Evolutionary conservation across 1,284 basidiomycete species (phyloP).

Genomic region (Ganoderma resinaceum): DNA sequence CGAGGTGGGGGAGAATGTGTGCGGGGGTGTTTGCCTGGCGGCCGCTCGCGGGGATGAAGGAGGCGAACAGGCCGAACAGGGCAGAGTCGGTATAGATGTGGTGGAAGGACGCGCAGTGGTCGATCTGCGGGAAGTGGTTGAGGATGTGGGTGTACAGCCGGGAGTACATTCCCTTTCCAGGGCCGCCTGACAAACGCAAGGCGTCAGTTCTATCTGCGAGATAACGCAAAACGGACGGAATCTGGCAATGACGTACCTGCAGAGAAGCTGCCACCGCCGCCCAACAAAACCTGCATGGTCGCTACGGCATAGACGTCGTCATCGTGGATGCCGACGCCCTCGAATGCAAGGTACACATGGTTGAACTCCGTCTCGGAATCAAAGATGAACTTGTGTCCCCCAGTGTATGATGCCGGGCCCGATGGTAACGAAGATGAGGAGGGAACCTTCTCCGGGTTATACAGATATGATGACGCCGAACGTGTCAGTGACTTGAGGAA

Average conservation of each 20-base stretch:
- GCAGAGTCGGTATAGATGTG: slow-evolving; percentile 97
- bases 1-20: slow-evolving; percentile 86
- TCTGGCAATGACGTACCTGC: slow-evolving; percentile 64
- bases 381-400: slow-evolving; percentile 81
- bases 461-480: slow-evolving; percentile 72
- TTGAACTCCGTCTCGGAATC: slow-evolving; percentile 83
- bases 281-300: slow-evolving; percentile 94
- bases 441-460: slow-evolving; percentile 47
- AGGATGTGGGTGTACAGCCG: slow-evolving; percentile 97
- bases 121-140: slow-evolving; percentile 93
- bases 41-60: slow-evolving; percentile 79
- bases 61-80: slow-evolving; percentile 92
- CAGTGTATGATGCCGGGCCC: slow-evolving; percentile 77
- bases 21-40: slow-evolving; percentile 68
- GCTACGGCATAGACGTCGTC: slow-evolving; percentile 95
- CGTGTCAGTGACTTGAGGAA: slow-evolving; percentile 75
- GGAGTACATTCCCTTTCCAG: slow-evolving; percentile 99
- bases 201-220: slow-evolving; percentile 20
- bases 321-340: slow-evolving; percentile 92
- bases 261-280: slow-evolving; percentile 95
- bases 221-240: not conserved
- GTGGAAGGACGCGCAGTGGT: slow-evolving; percentile 98
- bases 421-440: slow-evolving; percentile 40
- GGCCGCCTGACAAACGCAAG: slow-evolving; percentile 67
- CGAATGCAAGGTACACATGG: slow-evolving; percentile 93